Percentiles rank a stretch among this genome's conserved stretches.
phyloP scores from a whole-genome alignment of 345 rosid species.

The Citrus sp. region DNA sequence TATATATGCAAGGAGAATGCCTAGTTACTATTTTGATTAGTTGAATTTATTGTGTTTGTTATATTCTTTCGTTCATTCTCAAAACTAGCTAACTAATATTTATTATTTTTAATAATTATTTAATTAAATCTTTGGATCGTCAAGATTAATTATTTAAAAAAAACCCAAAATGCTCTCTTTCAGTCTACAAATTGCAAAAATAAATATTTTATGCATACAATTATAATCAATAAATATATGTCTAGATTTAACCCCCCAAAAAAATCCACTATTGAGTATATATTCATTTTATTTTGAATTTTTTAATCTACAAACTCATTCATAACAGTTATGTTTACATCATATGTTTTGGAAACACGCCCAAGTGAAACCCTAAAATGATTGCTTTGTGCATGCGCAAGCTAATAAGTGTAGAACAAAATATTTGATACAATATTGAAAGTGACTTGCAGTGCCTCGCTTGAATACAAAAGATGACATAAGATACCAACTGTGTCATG shows the following conservation, averaged over 20 bases:
- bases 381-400: slow-evolving; percentile 24
- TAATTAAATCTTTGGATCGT: no score
- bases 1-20: not conserved
- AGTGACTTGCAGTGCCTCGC: not conserved
- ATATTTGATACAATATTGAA: not conserved
- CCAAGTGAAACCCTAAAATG: slow-evolving; percentile 20
- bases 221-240: no score
- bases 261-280: not conserved
- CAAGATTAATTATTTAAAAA: no score
- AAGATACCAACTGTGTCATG: not conserved
- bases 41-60: not conserved
- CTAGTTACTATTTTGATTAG: not conserved
- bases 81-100: no score
- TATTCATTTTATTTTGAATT: not conserved
- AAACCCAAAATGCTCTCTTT: no score
- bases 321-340: not conserved
- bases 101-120: no score
- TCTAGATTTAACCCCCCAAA: no score
- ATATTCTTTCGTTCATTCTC: no score
- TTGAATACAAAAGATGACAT: slow-evolving; percentile 1
- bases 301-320: not conserved
- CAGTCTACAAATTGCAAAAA: no score
- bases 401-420: not conserved
- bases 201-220: no score
- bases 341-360: slow-evolving; percentile 1